Base-by-base conservation (phyloP, 106 monocot genomes). In the Amphibolis antarctica region DNA sequence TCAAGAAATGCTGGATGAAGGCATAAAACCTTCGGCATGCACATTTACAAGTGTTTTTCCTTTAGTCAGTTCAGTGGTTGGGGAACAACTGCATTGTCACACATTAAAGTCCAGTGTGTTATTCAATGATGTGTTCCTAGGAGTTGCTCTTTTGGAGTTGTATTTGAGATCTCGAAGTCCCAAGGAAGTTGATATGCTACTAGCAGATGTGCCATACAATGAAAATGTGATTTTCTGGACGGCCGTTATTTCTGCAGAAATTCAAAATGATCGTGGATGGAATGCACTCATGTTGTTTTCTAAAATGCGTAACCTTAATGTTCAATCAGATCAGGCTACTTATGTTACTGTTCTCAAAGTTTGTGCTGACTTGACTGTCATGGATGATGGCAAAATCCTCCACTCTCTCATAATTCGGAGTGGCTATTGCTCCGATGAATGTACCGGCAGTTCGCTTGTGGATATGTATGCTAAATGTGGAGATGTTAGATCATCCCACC, bases 401-500 rank as follows among this genome's bases (percentile, higher is more conserved):
- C 89, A 89, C 23, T 30, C 75, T 57, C 73, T 82, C 25, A 65
- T 89, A 1, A 51, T 74, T 11, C 56, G 21, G 15, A 69, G 70
- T 45, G 82, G 85, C 12, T 85, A 78, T 50, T 45, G 14, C 54
- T 72, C 66, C 10, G 67, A 80, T 57, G 73, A 68, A 65, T 45
- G 63, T 42, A 58, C 73, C 5, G 45, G 60, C 52, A 73, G 73
- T 68, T 69, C 79, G 9, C 89, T 89, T 11, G 66, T 89, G 42
- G 89, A 85, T 61, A 80, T 89, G 85, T 89, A 89, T 55, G 74
- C 85, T 11, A 89, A 89, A 59, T 89, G 89, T 55, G 89, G 89
- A 10, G 78, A 85, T 67, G 54, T 82, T 0, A 42, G 17, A 19
- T 60, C 69, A 67, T 69, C 85, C 44, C 42, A 66, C 31, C 52